Evolutionary conservation across 176 grass and related monocot species (phyloP).

Genomic region (Neostapfia colusana): DNA sequence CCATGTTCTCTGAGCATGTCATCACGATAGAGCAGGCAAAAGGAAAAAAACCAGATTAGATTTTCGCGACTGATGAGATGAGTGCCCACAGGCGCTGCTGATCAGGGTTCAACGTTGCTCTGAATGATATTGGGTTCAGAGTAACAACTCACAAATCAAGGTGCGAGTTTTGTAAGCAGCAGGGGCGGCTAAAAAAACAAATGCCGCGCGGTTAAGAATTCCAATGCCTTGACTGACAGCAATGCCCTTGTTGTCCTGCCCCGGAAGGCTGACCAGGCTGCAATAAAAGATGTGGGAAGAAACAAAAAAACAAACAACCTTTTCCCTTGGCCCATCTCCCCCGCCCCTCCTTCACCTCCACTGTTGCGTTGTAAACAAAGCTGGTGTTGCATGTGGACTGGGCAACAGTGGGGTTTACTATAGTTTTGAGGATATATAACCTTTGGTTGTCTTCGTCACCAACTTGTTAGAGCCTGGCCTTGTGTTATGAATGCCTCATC

Average conservation of each 20-base stretch:
- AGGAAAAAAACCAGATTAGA: slow-evolving; percentile 3
- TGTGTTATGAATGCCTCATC: no score
- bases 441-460: background rate
- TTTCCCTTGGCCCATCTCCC: slow-evolving; percentile 44
- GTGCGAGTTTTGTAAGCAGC: background rate
- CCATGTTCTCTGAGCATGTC: background rate
- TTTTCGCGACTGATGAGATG: background rate
- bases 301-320: slow-evolving; percentile 58
- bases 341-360: background rate
- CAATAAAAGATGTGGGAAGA: slow-evolving; percentile 70
- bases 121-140: background rate
- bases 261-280: slow-evolving; percentile 45
- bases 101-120: background rate
- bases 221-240: slow-evolving; percentile 58
- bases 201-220: slow-evolving; percentile 36
- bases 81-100: background rate
- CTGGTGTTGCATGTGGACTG: slow-evolving; percentile 26
- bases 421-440: background rate
- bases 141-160: background rate
- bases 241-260: slow-evolving; percentile 18
- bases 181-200: no score
- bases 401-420: slow-evolving; percentile 1
- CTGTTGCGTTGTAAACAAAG: slow-evolving; percentile 25
- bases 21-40: background rate
- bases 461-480: background rate